A percentile compares a stretch with the other conserved stretches of the same genome.
These are phyloP conservation scores for Penicillium sp. DNA, from an alignment of 2,329 filamentous ascomycete species.

Conservation along the genomic window DNA sequence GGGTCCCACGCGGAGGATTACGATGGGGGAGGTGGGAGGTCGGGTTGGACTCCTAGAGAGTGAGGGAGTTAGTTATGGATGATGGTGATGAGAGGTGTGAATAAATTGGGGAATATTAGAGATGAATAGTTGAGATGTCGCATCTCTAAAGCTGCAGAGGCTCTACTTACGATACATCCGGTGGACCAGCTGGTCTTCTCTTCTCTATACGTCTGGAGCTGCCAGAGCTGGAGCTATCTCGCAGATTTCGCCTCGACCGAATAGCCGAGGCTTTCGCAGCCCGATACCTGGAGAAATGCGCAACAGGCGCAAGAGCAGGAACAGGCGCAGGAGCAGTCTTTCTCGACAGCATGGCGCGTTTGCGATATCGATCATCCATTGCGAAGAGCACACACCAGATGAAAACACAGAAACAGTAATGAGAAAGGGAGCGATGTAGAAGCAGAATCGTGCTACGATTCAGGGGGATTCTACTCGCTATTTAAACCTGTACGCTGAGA, in stretches of 20 bases:
- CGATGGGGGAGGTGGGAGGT: constrained; percentile 70
- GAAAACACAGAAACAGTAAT: neutral
- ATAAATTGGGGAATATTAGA: neutral
- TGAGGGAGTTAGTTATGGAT: neutral
- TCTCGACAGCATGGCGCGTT: constrained; percentile 25
- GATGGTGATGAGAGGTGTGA: neutral
- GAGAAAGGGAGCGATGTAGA: neutral
- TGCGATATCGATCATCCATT: constrained; percentile 7
- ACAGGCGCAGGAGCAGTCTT: constrained; percentile 19
- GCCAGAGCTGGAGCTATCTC: constrained; percentile 36
- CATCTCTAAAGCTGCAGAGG: neutral
- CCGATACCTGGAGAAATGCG: constrained; percentile 45
- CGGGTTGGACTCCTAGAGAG: constrained; percentile 54
- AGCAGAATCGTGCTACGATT: constrained; percentile 9
- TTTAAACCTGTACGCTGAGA: constrained; percentile 13
- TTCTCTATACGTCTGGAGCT: constrained; percentile 37
- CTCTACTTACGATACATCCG: constrained; percentile 44
- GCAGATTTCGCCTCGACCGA: constrained; percentile 36
- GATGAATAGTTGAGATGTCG: neutral
- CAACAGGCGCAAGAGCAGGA: constrained; percentile 10
- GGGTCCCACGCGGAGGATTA: constrained; percentile 80
- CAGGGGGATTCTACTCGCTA: constrained; percentile 24
- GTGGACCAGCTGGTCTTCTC: constrained; percentile 40
- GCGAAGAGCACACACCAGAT: neutral
- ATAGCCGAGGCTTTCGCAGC: constrained; percentile 46